phyloP scores from a whole-genome alignment of 2,329 filamentous ascomycete genomes.

The Herpotrichia juniperi region DNA sequence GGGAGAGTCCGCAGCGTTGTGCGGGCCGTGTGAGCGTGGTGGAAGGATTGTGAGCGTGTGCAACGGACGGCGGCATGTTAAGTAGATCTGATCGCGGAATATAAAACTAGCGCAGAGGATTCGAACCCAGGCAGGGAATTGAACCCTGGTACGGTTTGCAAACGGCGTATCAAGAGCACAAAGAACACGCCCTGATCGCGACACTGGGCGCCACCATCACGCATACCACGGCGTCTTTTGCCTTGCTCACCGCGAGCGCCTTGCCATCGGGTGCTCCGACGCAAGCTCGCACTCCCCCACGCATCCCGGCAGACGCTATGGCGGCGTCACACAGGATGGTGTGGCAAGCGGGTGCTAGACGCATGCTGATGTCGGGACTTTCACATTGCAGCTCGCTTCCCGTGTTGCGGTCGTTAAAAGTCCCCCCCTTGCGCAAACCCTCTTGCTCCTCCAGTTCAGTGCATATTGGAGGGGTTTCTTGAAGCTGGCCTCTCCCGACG shows the following conservation, averaged over 20 bases:
- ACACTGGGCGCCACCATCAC: neutral
- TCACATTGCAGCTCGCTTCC: neutral
- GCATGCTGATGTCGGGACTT: neutral
- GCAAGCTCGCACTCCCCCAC: too few relatives aligned
- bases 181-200: neutral
- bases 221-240: too few relatives aligned
- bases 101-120: too few relatives aligned
- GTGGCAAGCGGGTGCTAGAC: neutral
- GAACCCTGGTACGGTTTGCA: conserved; percentile 7
- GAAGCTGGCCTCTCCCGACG: neutral
- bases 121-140: conserved; percentile 2
- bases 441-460: neutral
- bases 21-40: neutral
- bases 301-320: too few relatives aligned
- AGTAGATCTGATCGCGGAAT: too few relatives aligned
- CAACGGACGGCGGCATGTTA: too few relatives aligned
- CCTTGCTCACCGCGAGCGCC: too few relatives aligned
- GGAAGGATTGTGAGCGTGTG: too few relatives aligned
- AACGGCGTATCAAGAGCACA: conserved; percentile 13
- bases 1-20: neutral
- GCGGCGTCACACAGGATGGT: neutral
- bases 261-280: too few relatives aligned
- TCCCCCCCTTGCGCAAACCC: neutral
- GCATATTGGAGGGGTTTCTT: neutral
- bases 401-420: neutral